phyloP scores from a whole-genome alignment of 768 basidiomycete species.

The Serendipita indica region DNA sequence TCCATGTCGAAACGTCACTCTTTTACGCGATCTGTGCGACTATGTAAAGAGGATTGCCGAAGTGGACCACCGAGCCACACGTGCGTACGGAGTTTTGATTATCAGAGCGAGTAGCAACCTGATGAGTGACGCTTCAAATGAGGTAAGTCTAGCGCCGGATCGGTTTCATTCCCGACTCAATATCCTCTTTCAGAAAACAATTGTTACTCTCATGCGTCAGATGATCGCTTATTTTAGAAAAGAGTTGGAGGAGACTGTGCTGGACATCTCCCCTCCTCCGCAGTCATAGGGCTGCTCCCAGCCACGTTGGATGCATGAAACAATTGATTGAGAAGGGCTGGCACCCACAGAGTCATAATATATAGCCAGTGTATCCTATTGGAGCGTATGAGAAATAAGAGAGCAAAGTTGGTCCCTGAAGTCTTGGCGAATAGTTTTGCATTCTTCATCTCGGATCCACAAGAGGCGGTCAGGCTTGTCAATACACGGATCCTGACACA shows the following conservation, averaged over 20 bases:
- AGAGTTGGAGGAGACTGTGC: background rate
- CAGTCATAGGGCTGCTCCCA: background rate
- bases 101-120: background rate
- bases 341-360: background rate
- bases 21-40: background rate
- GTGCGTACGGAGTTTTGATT: background rate
- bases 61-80: background rate
- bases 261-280: background rate
- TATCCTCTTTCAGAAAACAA: background rate
- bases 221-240: background rate
- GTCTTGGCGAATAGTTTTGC: background rate
- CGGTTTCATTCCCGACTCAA: background rate
- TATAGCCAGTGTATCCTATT: background rate
- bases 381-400: background rate
- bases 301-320: background rate
- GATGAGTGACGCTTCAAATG: background rate
- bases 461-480: no score
- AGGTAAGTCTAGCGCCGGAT: background rate
- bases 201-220: background rate
- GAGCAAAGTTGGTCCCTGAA: background rate
- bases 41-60: background rate
- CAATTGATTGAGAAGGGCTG: background rate
- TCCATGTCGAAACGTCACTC: background rate
- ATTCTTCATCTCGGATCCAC: background rate
- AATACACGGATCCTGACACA: no score